Base-by-base conservation (phyloP, 805 yeast genomes). In the Candida anglica region DNA sequence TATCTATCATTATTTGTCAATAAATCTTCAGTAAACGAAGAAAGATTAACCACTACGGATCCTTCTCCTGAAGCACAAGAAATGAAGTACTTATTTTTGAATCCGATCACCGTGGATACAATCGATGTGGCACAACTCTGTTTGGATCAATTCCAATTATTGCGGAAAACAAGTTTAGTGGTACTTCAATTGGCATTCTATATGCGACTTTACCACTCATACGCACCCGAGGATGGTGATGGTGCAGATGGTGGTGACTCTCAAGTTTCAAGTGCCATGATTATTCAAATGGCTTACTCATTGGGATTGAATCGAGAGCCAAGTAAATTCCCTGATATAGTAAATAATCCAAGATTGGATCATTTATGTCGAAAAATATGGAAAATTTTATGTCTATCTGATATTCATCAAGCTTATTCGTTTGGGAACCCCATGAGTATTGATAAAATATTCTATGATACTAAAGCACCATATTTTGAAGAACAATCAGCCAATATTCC, bases 291-390 rank as follows among this genome's bases (percentile, higher is more conserved):
- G 67, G 68, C 72, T 1, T 56, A 55, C 33, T 44, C 58, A 2
- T 40, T 66, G 8, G 72, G 72, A 2, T 44, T 63, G 16, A 58
- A 66, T 43, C 45, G 72, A 13, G 72, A 66, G 15, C 71, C 71
- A 0, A 60, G 58, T 19, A 56, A 52, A 14, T 56, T 58, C 27
- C 37, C 45, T 0, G 51, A 47, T 17, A 36, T 49, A 3, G 43
- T 49, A 15, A 39, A 44, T 6, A 52, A 54, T 19, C 48, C 36
- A 30, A 60, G 48, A 34, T 36, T 46, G 10, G 62, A 67, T 18
- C 72, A 75, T 41, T 46, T 77, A 3, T 67, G 75, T 66, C 63
- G 86, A 46, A 78, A 75, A 43, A 64, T 77, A 4, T 80, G 86
- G 86, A 70, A 66, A 47, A 57, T 61, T 18, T 52, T 80, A 27